Base-by-base conservation (phyloP, 306 rosid species). In the Acacia acuminata region DNA sequence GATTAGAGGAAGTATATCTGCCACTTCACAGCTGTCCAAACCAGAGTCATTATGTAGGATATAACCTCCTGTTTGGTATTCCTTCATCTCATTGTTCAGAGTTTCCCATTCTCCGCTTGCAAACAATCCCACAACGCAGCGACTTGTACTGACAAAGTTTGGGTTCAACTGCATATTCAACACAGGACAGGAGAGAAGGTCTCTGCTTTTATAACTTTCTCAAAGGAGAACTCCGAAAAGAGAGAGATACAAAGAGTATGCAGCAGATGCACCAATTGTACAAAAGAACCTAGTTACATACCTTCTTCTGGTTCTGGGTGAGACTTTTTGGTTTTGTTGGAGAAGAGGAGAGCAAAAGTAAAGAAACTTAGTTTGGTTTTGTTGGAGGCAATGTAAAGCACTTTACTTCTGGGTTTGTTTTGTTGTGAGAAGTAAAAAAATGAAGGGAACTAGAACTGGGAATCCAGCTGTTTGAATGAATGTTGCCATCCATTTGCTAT, bases 401-500 rank as follows among this genome's bases (percentile, higher is more conserved):
- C 64, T 16, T 63, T 81, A 5, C 19, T 42, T 5, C 5, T 71
- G 20, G 45, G 73, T 77, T 83, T 83, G 45, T 56, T 1, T 20
- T 75, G 48, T 66, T 81, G 61, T 43, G 68, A 13, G 75, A 82
- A 90, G 77, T 75, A 67, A 15, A 55, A 74, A 74, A 22, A 82
- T 69, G 47, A 90, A 82, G 30, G 94, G 96, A 65, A 87, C 11
- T n/a, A 92, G 75, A 79, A 88, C 0, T 4, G 94, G 92, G 81
- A 92, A 92, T 68, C 96, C 94, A 9, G 89, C 91, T 19, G 94
- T 87, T 76, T 90, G 91, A 81, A 88, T 92, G 34, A 92, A 79
- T 7, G 96, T 88, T 51, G 90, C 86, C 91, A 92, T 87, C 93
- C 96, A 92, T 87, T 88, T 88, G 76, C 96, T 92, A 22, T 88